Evolutionary conservation across 75 land plant genomes (phyloP).

Genomic region (Larix kaempferi): DNA sequence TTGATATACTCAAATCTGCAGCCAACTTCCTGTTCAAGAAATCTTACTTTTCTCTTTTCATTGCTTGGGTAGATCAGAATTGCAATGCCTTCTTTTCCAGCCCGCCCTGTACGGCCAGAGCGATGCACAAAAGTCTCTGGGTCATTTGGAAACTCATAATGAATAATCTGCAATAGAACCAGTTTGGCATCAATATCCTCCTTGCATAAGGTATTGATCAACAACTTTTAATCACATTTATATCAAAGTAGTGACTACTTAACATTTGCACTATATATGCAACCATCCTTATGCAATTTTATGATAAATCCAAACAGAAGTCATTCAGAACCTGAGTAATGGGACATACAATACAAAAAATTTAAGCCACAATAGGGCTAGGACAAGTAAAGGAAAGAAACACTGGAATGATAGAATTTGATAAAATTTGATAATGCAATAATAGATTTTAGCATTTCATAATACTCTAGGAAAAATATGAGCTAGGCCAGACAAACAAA

Average conservation of each 20-base stretch:
- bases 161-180: constrained; percentile 63
- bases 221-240: neutral
- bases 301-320: neutral
- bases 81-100: constrained; percentile 90
- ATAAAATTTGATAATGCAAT: neutral
- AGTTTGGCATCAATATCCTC: neutral
- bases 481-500: neutral
- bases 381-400: neutral
- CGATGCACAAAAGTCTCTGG: constrained; percentile 99
- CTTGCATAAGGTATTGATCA: constrained; percentile 1
- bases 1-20: constrained; percentile 76
- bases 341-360: neutral
- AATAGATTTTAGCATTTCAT: neutral
- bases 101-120: constrained; percentile 99
- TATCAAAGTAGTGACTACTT: neutral
- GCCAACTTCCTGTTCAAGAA: constrained; percentile 88
- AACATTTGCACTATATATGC: neutral
- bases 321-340: neutral
- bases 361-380: neutral
- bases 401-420: neutral
- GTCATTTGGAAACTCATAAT: constrained; percentile 94
- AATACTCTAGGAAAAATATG: neutral
- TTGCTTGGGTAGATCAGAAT: constrained; percentile 72
- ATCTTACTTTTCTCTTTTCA: constrained; percentile 72
- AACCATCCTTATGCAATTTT: neutral